Evolutionary conservation across 768 basidiomycete species (phyloP).

Genomic region (Suillus clintonianus): DNA sequence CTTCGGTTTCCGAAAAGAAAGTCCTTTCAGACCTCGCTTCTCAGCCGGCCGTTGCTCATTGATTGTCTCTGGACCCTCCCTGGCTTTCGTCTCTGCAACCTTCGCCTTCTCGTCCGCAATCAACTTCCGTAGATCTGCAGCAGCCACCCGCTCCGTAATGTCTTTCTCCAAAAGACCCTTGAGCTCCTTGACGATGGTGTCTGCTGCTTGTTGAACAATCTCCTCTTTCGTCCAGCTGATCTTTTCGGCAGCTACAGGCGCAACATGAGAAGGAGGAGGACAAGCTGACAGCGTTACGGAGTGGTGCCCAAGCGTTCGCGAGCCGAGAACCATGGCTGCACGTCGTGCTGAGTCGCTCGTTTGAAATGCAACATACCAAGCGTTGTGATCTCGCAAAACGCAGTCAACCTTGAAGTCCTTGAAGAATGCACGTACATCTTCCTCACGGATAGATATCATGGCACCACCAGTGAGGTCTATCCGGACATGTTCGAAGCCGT

Average conservation of each 20-base stretch:
- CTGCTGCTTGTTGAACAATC: conserved; percentile 55
- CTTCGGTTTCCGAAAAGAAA: conserved; percentile 47
- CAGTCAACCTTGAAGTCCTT: conserved; percentile 70
- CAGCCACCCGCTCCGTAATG: conserved; percentile 61
- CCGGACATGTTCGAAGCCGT: conserved; percentile 67
- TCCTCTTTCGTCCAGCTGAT: conserved; percentile 54
- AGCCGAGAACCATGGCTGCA: conserved; percentile 64
- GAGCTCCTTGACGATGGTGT: conserved; percentile 60
- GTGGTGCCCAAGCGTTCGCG: conserved; percentile 58
- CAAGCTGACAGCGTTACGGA: conserved; percentile 55
- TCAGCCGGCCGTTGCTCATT: conserved; percentile 50
- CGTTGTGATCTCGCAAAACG: conserved; percentile 68
- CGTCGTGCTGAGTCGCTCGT: conserved; percentile 62
- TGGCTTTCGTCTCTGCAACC: conserved; percentile 26
- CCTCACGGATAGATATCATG: conserved; percentile 57
- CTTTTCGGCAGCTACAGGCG: conserved; percentile 37
- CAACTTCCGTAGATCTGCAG: conserved; percentile 50
- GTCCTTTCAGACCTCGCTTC: conserved; percentile 43
- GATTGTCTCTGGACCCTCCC: conserved; percentile 32
- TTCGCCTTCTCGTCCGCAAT: conserved; percentile 54
- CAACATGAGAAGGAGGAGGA: conserved; percentile 35
- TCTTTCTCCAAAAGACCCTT: conserved; percentile 60
- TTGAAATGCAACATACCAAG: conserved; percentile 83
- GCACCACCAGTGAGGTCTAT: conserved; percentile 50
- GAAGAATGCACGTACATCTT: conserved; percentile 70